Base-by-base conservation (phyloP, 2,329 filamentous ascomycete genomes). In the Colletotrichum spinosum region DNA sequence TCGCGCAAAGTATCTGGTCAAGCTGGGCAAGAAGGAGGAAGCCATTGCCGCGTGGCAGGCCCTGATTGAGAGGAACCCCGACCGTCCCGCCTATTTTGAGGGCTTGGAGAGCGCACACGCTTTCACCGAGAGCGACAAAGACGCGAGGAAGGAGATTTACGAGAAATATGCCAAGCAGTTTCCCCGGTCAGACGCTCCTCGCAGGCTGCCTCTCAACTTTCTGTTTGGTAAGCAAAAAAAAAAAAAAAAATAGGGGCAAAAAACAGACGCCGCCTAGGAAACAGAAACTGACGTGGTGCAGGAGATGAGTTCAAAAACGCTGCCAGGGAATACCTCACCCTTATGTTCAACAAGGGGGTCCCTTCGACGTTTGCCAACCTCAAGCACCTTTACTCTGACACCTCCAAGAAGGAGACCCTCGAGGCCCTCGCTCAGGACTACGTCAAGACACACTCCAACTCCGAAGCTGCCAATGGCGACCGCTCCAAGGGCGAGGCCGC, bases 361-460 rank as follows among this genome's bases (percentile, higher is more conserved):
- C 95, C 96, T 2, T 99, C 96, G 2, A 94, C 95, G 4, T 99
- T 99, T 78, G 94, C 94, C 41, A 99, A 98, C 78, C 86, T 99
- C 67, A 99, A 99, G 82, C 90, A 97, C 70, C 86, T 99, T 25
- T 99, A 98, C 81, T 84, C 84, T 12, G 90, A 97, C 75, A 70
- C 85, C 1, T 85, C 80, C 70, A 99, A 99, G 83, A 92, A 90
- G 75, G 84, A 90, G n/a, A 86, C 84, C 0, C 86, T 99, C 45
- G 88, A 91, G 69, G 83, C 88, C 42, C 78, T 98, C 45, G 94
- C 92, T 2, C 88, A 96, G 71, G 88, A 91, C 56, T 98, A 97
- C 73, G 84, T 92, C 11, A 81, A 88, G 17, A 87, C 87, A 39
- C 84, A 82, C n/a, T 77, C 87, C 57, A 80, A 82, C 42, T 80